These are phyloP conservation scores for Fusarium caatingaense DNA, from an alignment of 2,329 filamentous ascomycete species.

Conservation along the genomic window DNA sequence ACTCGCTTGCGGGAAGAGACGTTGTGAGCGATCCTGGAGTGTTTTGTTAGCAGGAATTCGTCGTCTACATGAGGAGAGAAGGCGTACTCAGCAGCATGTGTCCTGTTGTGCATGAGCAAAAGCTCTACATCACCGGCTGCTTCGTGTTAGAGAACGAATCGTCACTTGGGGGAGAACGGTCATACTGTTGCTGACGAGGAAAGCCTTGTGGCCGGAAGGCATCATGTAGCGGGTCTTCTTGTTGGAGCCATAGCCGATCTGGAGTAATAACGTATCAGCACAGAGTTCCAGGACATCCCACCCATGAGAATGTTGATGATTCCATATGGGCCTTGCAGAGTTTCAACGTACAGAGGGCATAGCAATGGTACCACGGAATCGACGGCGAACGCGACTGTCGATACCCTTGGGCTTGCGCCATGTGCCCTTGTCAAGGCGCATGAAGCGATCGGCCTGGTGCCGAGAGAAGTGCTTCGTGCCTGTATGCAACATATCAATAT, in stretches of 20 bases:
- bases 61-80: neutral
- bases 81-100: constrained; percentile 97
- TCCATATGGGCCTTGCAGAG: constrained; percentile 3
- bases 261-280: constrained; percentile 43
- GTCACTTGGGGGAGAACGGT: too few relatives aligned
- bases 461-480: constrained; percentile 95
- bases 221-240: constrained; percentile 99
- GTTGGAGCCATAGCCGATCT: constrained; percentile 99
- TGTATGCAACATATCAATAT: constrained; percentile 60
- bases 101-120: constrained; percentile 99
- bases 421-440: constrained; percentile 80
- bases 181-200: constrained; percentile 90
- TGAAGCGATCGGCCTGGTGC: constrained; percentile 98
- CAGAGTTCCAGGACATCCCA: neutral
- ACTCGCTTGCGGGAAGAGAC: constrained; percentile 99
- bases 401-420: constrained; percentile 99
- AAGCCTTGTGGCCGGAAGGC: constrained; percentile 99
- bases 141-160: too few relatives aligned
- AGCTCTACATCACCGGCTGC: constrained; percentile 87
- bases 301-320: constrained; percentile 7
- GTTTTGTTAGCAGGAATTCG: constrained; percentile 33
- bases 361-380: constrained; percentile 93
- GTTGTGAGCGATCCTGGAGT: constrained; percentile 90
- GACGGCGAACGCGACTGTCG: constrained; percentile 96
- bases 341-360: constrained; percentile 92